Conservation (phyloP, 768 basidiomycete species). For the Macrolepiota albuminosa region DNA sequence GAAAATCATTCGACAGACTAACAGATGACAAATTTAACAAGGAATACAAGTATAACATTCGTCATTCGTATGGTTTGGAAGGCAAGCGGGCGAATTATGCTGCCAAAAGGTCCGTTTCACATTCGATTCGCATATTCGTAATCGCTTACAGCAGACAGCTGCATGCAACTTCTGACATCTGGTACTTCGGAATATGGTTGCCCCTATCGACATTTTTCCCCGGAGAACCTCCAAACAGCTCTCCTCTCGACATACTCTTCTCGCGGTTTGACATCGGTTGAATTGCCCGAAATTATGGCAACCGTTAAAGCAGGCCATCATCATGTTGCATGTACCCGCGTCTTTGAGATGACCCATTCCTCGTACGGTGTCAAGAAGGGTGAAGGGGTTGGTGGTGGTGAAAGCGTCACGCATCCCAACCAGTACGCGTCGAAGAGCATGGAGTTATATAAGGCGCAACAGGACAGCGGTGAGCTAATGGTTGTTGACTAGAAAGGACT, state of each 20-base stretch:
- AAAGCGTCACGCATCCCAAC: conserved; percentile 93
- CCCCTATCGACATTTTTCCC: conserved; percentile 86
- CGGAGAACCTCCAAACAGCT: conserved; percentile 76
- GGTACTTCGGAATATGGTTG: conserved; percentile 74
- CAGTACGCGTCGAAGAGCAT: conserved; percentile 77
- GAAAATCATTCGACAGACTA: conserved; percentile 74
- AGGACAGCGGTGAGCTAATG: conserved; percentile 40
- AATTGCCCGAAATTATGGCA: conserved; percentile 79
- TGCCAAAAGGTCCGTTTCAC: conserved; percentile 65
- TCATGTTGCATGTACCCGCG: conserved; percentile 95
- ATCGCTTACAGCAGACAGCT: conserved; percentile 43
- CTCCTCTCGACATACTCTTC: conserved; percentile 65
- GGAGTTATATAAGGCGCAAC: conserved; percentile 47
- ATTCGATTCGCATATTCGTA: neutral
- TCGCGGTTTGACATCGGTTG: conserved; percentile 57
- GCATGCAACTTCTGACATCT: conserved; percentile 76
- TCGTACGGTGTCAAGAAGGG: conserved; percentile 74
- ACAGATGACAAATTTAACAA: conserved; percentile 97
- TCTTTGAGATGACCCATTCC: conserved; percentile 91
- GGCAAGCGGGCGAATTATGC: conserved; percentile 94
- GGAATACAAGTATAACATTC: conserved; percentile 95
- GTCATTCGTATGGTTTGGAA: conserved; percentile 91
- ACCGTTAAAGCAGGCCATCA: conserved; percentile 78
- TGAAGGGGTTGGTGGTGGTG: conserved; percentile 81
- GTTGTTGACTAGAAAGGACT: conserved; percentile 29